Evolutionary conservation across 495 filamentous ascomycete genomes (phyloP).

Genomic region (Daldinia decipiens): DNA sequence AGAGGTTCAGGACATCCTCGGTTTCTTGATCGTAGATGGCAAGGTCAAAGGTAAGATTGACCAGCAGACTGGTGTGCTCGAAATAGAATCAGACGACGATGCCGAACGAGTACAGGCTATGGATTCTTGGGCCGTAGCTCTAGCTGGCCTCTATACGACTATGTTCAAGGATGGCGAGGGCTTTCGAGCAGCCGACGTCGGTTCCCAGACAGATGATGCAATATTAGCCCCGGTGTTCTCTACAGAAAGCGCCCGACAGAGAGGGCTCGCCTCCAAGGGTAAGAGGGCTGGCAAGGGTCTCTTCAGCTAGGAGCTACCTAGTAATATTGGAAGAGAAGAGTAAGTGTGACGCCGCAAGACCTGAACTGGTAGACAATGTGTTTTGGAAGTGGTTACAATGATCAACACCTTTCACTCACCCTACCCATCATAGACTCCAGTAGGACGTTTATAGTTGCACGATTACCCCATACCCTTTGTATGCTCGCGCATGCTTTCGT

Average conservation of each 20-base stretch:
- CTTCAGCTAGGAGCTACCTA: slow-evolving; percentile 3
- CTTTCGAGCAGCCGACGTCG: slow-evolving; percentile 54
- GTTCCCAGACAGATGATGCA: slow-evolving; percentile 22
- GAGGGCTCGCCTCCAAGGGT: slow-evolving; percentile 5
- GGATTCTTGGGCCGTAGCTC: slow-evolving; percentile 74
- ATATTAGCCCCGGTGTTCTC: slow-evolving; percentile 12
- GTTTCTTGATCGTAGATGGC: slow-evolving; percentile 90
- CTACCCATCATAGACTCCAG: not conserved
- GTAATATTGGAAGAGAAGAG: not conserved
- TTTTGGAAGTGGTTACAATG: not conserved
- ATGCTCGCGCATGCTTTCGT: not conserved
- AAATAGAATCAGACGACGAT: slow-evolving; percentile 79
- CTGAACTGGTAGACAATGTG: not conserved
- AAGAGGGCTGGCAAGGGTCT: slow-evolving; percentile 14
- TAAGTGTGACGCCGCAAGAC: not conserved
- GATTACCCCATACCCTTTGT: not conserved
- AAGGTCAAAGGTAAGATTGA: slow-evolving; percentile 89
- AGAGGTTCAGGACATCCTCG: slow-evolving; percentile 93
- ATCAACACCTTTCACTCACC: not conserved
- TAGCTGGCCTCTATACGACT: slow-evolving; percentile 70
- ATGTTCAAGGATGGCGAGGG: slow-evolving; percentile 79
- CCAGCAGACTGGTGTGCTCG: slow-evolving; percentile 82
- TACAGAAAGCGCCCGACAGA: slow-evolving; percentile 1
- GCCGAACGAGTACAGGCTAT: slow-evolving; percentile 78
- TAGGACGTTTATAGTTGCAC: not conserved